Evolutionary conservation across 768 basidiomycete genomes (phyloP), one percentile per base, ranked within the genome.

Genomic region (Guyanaporus albipodus): DNA sequence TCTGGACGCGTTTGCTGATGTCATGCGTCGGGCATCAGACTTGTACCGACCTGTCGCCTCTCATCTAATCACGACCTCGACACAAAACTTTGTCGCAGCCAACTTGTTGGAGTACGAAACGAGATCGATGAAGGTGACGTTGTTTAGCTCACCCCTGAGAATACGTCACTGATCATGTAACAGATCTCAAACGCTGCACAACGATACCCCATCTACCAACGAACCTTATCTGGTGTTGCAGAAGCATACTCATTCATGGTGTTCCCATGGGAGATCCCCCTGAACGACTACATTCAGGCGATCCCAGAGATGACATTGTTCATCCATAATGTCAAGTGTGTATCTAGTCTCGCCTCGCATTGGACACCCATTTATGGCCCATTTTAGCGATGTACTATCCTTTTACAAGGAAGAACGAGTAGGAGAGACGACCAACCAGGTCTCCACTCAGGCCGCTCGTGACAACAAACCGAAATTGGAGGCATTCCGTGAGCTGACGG

Each of bases 341-440:
- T 61, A 14, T 6, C 29, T 14, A n/a, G n/a, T 19, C 11, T 2
- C 27, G 22, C 23, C 18, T 21, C 15, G n/a, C 4, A 6, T 37
- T 8, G n/a, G 18, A 27, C 3, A 3, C 4, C 23, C 15, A 15
- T 11, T 38, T 5, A 47, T 10, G 18, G 21, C 15, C 2, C 18
- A 4, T 27, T 55, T 28, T 17, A 73, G 72, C 42, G 73, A 74
- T 32, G 53, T 73, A 19, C 50, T 72, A 2, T 73, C 67, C 0
- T 73, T 73, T 44, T 69, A 73, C 46, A 65, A 73, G 46, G 73
- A 74, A 59, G 72, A 73, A 38, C 44, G 57, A 2, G 60, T 43
- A 0, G 67, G 63, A 0, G 73, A 73, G 42, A 48, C 50, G 3
- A 59, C 61, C 27, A 73, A 72, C 48, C 64, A 59, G 27, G 53